A percentile compares a stretch with the other conserved stretches of the same genome.
phyloP scores from a whole-genome alignment of 306 rosid species.

The Rosa lucieae region DNA sequence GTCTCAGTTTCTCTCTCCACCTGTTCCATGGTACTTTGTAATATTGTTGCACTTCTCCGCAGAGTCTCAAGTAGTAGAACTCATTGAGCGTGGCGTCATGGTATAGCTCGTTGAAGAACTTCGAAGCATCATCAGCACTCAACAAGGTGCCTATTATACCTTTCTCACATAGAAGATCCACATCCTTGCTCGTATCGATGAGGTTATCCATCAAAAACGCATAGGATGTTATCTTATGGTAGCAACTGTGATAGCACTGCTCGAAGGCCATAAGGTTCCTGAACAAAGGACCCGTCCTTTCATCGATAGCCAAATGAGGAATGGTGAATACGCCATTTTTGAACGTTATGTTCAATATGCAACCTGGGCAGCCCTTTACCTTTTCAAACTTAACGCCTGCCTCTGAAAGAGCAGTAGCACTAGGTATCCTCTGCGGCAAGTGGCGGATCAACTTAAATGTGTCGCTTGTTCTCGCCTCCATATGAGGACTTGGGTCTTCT shows the following conservation, averaged over 20 bases:
- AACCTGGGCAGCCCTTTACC: background rate
- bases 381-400: slow-evolving; percentile 9
- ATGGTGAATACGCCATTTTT: background rate
- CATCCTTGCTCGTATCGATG: background rate
- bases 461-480: too few species aligned
- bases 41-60: accelerated
- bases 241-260: slow-evolving; percentile 16
- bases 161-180: slow-evolving; percentile 9
- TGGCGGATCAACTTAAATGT: too few species aligned
- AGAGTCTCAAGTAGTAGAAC: background rate
- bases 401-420: background rate
- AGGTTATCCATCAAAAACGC: slow-evolving; percentile 25
- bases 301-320: slow-evolving; percentile 16
- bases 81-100: slow-evolving; percentile 8
- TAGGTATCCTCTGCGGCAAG: slow-evolving; percentile 10
- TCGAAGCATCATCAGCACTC: slow-evolving; percentile 8
- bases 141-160: background rate
- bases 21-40: background rate
- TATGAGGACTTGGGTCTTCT: too few species aligned
- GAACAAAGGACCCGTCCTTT: slow-evolving; percentile 12
- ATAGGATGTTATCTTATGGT: slow-evolving; percentile 18
- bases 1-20: slow-evolving; percentile 4
- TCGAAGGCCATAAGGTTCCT: slow-evolving; percentile 16
- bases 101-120: slow-evolving; percentile 17
- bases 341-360: slow-evolving; percentile 15